These are phyloP conservation scores for Pinus albicaulis DNA, from an alignment of 75 land plant genomes.

Conservation along the genomic window DNA sequence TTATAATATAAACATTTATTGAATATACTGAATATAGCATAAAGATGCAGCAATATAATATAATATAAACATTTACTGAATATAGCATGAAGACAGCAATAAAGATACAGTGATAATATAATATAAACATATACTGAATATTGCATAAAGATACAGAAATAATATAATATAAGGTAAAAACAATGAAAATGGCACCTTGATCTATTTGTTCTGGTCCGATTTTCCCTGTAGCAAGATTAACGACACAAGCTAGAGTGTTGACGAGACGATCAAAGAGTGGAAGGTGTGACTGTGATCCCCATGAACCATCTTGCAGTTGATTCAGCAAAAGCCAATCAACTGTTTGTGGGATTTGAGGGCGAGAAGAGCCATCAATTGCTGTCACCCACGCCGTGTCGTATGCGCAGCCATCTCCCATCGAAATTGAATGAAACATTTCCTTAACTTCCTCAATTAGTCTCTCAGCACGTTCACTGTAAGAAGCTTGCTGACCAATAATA, in stretches of 20 bases:
- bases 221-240: not conserved
- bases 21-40: too few relatives aligned
- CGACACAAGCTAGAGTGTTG: not conserved
- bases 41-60: too few relatives aligned
- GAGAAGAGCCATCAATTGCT: not conserved
- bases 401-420: too few relatives aligned
- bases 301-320: not conserved
- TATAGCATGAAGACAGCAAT: too few relatives aligned
- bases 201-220: not conserved
- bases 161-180: not conserved
- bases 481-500: too few relatives aligned
- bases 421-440: not conserved
- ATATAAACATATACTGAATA: too few relatives aligned
- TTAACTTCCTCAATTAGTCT: not conserved
- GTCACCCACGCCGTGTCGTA: not conserved
- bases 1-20: too few relatives aligned
- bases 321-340: not conserved
- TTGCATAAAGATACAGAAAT: too few relatives aligned
- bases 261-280: not conserved
- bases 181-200: not conserved
- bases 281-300: not conserved
- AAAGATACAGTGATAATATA: too few relatives aligned
- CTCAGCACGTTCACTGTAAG: not conserved
- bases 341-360: not conserved
- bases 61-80: too few relatives aligned